Evolutionary conservation across 176 grass and related monocot species (phyloP), one percentile per base, ranked within the genome.

Genomic region (Cenchrus americanus): DNA sequence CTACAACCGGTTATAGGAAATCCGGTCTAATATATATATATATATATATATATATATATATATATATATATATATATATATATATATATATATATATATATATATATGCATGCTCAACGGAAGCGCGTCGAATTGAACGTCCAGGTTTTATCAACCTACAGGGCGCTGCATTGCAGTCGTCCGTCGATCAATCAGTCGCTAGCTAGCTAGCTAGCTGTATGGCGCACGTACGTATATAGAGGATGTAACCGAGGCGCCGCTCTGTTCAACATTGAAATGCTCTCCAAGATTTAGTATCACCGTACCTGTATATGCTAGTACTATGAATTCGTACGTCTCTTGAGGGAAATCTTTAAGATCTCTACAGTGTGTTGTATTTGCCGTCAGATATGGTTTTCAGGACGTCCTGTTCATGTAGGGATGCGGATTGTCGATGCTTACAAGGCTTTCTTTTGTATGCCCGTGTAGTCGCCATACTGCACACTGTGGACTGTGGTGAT

Each of bases 211-310:
- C 27, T 68, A 43, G 23, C 69, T 34, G 26, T 22, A 51, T 32
- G 5, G 48, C 17, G 43, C 52, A 60, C 5, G 75, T 71, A 70
- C 44, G 64, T 17, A 34, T 34, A 3, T 34, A 34, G 32, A 37
- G 34, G 2, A 37, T 37, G 3, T 37, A 37, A 37, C 34, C 34
- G 34, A 4, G 34, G 34, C 34, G 34, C 32, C 32, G 8, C 14
- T 43, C 72, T 87, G 42, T 76, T 68, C 22, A 10, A 61, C 40
- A 63, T 79, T 86, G 21, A 79, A 44, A 55, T 14, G 67, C 34
- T 8, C 5, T 6, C 23, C 1, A 10, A 23, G 34, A 37, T 37
- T 37, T 37, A 8, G 10, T 15, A 9, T 48, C 43, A 49, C 24
- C 4, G 34, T 37, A 37, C 34, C 34, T 37, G 34, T 37, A 37